Conservation (phyloP, 768 basidiomycete genomes). For the Thelephora aurantiotincta region DNA sequence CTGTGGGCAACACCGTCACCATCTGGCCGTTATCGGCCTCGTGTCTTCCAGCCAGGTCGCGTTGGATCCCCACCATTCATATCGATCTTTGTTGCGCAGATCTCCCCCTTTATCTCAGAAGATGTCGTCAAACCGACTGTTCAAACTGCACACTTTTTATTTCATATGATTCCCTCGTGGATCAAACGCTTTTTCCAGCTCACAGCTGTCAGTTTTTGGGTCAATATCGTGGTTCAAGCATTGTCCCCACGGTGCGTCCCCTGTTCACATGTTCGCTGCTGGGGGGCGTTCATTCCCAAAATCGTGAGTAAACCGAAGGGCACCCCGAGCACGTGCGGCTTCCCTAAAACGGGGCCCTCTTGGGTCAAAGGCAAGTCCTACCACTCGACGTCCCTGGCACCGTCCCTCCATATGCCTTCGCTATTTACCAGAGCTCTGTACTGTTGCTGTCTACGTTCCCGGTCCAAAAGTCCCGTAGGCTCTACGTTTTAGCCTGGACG, state of each 20-base stretch:
- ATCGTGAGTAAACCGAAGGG: too few relatives aligned
- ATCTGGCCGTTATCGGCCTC: too few relatives aligned
- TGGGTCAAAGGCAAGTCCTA: background rate
- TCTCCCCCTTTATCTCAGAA: too few relatives aligned
- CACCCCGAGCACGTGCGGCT: background rate
- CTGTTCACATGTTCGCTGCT: constrained; percentile 2
- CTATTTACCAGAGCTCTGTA: constrained; percentile 9
- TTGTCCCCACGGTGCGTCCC: constrained; percentile 2
- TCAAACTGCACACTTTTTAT: too few relatives aligned
- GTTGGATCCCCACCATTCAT: too few relatives aligned
- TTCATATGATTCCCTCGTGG: too few relatives aligned
- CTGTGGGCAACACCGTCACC: too few relatives aligned
- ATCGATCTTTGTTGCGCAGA: too few relatives aligned
- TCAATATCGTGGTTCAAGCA: background rate
- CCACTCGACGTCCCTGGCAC: background rate
- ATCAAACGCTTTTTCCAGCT: background rate
- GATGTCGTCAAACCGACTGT: too few relatives aligned
- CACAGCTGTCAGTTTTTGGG: background rate
- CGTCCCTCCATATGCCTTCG: constrained; percentile 10
- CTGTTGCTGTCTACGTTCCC: constrained; percentile 12
- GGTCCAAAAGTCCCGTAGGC: constrained; percentile 4
- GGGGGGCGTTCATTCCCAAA: background rate
- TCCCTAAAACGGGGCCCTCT: background rate
- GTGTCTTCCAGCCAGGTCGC: too few relatives aligned
- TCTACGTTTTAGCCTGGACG: background rate